Evolutionary conservation across 2,329 filamentous ascomycete species (phyloP).

Genomic region (Xylariaceae sp.): DNA sequence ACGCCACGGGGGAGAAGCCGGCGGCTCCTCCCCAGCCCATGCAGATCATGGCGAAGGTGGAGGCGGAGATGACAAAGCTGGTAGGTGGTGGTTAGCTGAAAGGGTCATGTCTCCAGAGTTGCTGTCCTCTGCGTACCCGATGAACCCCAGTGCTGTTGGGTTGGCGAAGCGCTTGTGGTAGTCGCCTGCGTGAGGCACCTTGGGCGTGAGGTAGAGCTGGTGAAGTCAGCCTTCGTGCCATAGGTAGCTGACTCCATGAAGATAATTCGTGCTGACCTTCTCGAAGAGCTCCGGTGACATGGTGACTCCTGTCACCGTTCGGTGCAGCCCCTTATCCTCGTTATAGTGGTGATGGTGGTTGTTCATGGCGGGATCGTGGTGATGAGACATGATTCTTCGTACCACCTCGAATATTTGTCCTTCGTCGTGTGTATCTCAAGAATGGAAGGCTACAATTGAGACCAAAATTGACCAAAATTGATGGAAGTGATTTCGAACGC

Average conservation of each 20-base stretch:
- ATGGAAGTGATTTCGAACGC: no score
- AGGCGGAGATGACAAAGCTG: slow-evolving; percentile 34
- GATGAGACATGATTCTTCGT: no score
- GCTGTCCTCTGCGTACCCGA: slow-evolving; percentile 25
- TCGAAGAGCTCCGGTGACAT: slow-evolving; percentile 36
- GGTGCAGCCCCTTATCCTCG: slow-evolving; percentile 31
- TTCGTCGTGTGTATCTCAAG: no score
- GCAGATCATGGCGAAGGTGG: slow-evolving; percentile 31
- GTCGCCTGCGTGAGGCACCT: slow-evolving; percentile 32
- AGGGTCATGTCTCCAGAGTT: not conserved
- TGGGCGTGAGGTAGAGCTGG: slow-evolving; percentile 33
- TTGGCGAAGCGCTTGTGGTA: slow-evolving; percentile 33
- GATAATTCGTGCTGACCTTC: slow-evolving; percentile 18
- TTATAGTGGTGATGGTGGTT: slow-evolving; percentile 15
- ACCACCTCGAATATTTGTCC: no score
- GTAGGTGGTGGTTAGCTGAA: not conserved
- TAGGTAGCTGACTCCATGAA: not conserved
- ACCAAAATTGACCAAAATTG: no score
- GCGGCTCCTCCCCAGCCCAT: slow-evolving; percentile 34
- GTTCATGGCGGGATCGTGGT: no score
- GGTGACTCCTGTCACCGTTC: slow-evolving; percentile 30
- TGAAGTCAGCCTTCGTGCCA: slow-evolving; percentile 1
- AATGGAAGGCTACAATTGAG: no score
- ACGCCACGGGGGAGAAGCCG: slow-evolving; percentile 31
- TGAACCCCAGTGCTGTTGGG: slow-evolving; percentile 32